phyloP scores from a whole-genome alignment of 202 grass and related monocot genomes.

The Saccharum hybrid region DNA sequence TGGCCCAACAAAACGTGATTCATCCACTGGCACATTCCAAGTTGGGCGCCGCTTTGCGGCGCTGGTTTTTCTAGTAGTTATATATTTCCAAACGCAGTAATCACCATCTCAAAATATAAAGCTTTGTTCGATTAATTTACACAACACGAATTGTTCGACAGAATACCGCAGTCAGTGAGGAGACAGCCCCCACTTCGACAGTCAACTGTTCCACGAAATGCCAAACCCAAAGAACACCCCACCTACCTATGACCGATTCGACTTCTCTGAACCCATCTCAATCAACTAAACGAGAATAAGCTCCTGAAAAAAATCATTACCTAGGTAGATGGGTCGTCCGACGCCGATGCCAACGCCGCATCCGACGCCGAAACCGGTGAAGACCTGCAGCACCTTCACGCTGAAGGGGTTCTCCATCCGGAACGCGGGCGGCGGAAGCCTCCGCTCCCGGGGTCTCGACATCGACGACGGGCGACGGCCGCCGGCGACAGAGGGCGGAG shows the following conservation, averaged over 20 bases:
- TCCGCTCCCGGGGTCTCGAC: slow-evolving; percentile 54
- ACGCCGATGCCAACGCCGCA: slow-evolving; percentile 83
- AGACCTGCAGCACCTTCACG: slow-evolving; percentile 84
- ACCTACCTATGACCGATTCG: background rate
- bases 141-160: slow-evolving; percentile 16
- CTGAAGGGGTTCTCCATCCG: slow-evolving; percentile 83
- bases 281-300: background rate
- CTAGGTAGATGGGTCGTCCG: slow-evolving; percentile 82
- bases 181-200: background rate
- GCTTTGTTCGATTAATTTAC: background rate
- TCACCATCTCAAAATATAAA: background rate
- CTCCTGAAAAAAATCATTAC: slow-evolving; percentile 27
- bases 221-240: background rate
- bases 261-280: slow-evolving; percentile 1
- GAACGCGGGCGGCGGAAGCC: slow-evolving; percentile 49
- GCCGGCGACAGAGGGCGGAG: slow-evolving; percentile 6
- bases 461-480: slow-evolving; percentile 34
- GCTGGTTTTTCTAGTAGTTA: too few species aligned
- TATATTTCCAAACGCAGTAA: background rate
- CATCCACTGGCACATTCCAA: too few species aligned
- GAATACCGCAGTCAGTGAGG: background rate
- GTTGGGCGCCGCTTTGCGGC: too few species aligned
- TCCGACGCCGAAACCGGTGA: slow-evolving; percentile 84
- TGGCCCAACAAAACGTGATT: too few species aligned
- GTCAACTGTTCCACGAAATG: slow-evolving; percentile 22